These are phyloP conservation scores for Setaria viridis DNA, from an alignment of 202 grass and related monocot species.

Conservation along the genomic window DNA sequence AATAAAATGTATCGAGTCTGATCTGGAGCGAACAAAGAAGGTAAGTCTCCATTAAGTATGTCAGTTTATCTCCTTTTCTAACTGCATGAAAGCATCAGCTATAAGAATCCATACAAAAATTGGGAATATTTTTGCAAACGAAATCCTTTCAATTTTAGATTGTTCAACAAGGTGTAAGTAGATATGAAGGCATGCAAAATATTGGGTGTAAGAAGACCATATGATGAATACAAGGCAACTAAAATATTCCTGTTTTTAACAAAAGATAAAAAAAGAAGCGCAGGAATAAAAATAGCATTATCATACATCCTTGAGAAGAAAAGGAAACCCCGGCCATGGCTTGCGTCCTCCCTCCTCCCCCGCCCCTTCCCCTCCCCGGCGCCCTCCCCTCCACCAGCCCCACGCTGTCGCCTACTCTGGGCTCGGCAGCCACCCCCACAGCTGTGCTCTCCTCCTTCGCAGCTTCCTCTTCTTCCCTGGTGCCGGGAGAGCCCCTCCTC, in stretches of 20 bases:
- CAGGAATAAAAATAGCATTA: not conserved
- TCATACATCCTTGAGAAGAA: not conserved
- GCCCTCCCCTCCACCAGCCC: too few species aligned
- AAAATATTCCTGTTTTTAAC: not conserved
- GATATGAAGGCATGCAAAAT: not conserved
- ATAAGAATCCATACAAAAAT: not conserved
- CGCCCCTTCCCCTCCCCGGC: too few species aligned
- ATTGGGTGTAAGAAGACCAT: not conserved
- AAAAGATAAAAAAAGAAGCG: not conserved
- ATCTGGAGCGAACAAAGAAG: constrained; percentile 88
- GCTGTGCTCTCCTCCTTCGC: too few species aligned
- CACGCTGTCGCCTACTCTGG: too few species aligned
- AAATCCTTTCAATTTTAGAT: not conserved
- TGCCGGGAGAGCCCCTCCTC: too few species aligned
- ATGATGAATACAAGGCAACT: not conserved
- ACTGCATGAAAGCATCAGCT: not conserved
- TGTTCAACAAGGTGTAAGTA: not conserved
- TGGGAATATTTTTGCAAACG: not conserved
- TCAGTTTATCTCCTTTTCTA: not conserved
- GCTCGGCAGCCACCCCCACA: too few species aligned
- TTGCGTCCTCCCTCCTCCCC: too few species aligned
- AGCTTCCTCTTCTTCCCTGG: too few species aligned
- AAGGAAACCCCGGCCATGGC: too few species aligned
- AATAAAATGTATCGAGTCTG: constrained; percentile 84
- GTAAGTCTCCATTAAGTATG: constrained; percentile 46